A percentile compares a stretch with the other conserved stretches of the same genome.
Conservation (phyloP, 805 yeast genomes). For the Debaryomyces castellii region DNA sequence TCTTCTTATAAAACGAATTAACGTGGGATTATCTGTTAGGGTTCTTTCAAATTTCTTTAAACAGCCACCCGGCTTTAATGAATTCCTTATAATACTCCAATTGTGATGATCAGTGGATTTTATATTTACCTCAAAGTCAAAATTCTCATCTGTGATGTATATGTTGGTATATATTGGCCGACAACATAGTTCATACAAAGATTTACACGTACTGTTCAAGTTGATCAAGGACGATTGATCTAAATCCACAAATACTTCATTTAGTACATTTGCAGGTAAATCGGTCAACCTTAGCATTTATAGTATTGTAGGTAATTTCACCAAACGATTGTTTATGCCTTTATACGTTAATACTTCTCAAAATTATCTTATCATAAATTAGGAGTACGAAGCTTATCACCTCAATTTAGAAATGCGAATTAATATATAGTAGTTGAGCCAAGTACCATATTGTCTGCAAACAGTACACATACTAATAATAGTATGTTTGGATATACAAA, state of each 20-base stretch:
- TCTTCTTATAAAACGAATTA: constrained; percentile 1
- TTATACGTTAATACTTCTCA: neutral
- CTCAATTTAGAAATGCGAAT: no score
- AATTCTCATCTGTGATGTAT: constrained; percentile 7
- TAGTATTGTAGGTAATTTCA: neutral
- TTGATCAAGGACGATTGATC: constrained; percentile 4
- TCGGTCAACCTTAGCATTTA: constrained; percentile 4
- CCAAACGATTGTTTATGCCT: neutral
- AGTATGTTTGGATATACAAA: no score
- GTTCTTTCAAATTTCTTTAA: constrained; percentile 9
- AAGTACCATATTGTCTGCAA: no score
- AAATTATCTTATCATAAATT: neutral
- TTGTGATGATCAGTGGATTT: neutral
- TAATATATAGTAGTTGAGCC: no score
- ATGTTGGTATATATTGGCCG: constrained; percentile 6
- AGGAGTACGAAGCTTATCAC: no score
- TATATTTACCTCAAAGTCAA: neutral
- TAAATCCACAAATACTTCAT: neutral
- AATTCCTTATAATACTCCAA: constrained; percentile 7
- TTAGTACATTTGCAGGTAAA: constrained; percentile 7
- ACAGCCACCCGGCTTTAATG: neutral
- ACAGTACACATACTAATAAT: no score
- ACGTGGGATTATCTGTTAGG: constrained; percentile 1
- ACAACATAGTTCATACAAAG: constrained; percentile 2
- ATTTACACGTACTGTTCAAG: constrained; percentile 7